These are phyloP conservation scores for Wickerhamomyces rabaulensis DNA, from an alignment of 805 yeast species.

Conservation along the genomic window DNA sequence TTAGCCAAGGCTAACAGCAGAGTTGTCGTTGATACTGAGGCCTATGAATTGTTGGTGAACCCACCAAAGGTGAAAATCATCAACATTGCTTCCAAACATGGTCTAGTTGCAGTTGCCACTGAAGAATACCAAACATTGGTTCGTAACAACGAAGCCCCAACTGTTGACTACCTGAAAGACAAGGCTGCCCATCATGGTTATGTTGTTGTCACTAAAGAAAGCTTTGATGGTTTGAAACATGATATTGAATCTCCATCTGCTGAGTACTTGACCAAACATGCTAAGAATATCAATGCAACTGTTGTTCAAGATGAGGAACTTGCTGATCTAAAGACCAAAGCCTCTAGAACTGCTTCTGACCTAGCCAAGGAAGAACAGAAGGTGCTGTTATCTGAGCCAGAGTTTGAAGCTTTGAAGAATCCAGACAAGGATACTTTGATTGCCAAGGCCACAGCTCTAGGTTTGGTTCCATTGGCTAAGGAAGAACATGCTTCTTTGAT, in stretches of 20 bases:
- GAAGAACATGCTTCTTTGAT: background rate
- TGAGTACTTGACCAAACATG: slow-evolving; percentile 4
- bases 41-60: slow-evolving; percentile 1
- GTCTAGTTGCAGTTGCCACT: slow-evolving; percentile 4
- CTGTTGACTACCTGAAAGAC: slow-evolving; percentile 18
- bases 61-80: slow-evolving; percentile 4
- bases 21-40: slow-evolving; percentile 3
- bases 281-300: background rate
- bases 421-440: slow-evolving; percentile 2
- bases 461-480: slow-evolving; percentile 1
- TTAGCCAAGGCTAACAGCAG: slow-evolving; percentile 1
- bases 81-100: slow-evolving; percentile 6
- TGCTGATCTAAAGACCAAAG: slow-evolving; percentile 8
- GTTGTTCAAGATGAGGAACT: slow-evolving; percentile 5
- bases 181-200: slow-evolving; percentile 18
- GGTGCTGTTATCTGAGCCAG: slow-evolving; percentile 5
- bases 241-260: slow-evolving; percentile 6
- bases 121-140: slow-evolving; percentile 11
- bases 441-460: slow-evolving; percentile 1
- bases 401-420: slow-evolving; percentile 2
- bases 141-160: slow-evolving; percentile 19
- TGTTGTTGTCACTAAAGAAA: slow-evolving; percentile 20
- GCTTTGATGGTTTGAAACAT: slow-evolving; percentile 18
- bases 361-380: slow-evolving; percentile 14
- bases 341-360: slow-evolving; percentile 14